A percentile compares a stretch with the other conserved stretches of the same genome.
Conservation (phyloP, 2,329 filamentous ascomycete genomes). For the Polychaeton citri region DNA sequence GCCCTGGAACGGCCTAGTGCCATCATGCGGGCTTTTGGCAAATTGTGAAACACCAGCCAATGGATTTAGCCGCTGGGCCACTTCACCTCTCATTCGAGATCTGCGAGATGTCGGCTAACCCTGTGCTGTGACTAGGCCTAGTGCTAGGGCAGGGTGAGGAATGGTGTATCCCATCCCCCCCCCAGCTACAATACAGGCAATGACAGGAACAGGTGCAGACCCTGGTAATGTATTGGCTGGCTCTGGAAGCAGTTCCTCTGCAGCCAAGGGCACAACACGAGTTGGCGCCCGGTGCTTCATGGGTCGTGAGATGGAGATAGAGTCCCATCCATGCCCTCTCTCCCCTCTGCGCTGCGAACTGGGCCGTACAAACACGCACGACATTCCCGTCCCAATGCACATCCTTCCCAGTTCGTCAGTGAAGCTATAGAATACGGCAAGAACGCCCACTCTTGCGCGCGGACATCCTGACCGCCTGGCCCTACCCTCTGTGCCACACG, state of each 20-base stretch:
- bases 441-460: conserved; percentile 29
- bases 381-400: background rate
- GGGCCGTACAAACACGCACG: background rate
- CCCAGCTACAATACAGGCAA: background rate
- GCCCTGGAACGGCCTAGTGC: background rate
- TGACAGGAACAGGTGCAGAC: background rate
- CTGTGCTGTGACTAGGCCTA: background rate
- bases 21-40: background rate
- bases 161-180: background rate
- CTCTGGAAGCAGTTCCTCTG: background rate
- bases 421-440: conserved; percentile 28
- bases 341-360: no score
- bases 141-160: background rate
- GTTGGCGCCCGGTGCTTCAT: background rate
- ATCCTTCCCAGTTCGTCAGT: background rate
- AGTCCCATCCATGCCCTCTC: no score
- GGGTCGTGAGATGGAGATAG: no score
- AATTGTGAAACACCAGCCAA: background rate
- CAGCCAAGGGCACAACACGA: background rate
- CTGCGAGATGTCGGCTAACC: background rate
- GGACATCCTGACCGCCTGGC: conserved; percentile 20
- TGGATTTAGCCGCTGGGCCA: background rate
- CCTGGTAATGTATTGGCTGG: background rate
- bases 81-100: background rate
- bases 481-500: conserved; percentile 16